A percentile compares a stretch with the other conserved stretches of the same genome.
These are phyloP conservation scores for Withania somnifera DNA, from an alignment of 305 asterid genomes.

Conservation along the genomic window DNA sequence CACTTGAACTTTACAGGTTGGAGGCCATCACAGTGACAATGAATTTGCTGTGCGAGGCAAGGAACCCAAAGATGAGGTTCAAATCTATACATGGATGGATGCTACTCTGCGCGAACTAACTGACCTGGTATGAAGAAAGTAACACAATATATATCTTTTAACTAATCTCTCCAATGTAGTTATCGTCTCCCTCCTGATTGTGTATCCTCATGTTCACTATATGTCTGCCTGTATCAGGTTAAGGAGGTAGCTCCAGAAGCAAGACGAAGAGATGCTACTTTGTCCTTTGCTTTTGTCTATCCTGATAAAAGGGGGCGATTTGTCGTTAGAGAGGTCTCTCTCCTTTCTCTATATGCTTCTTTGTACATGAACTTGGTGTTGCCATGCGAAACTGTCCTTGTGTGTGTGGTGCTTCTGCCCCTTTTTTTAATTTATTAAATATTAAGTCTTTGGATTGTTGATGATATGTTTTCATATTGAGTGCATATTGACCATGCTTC, in stretches of 20 bases:
- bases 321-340: constrained; percentile 70
- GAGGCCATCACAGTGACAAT: constrained; percentile 64
- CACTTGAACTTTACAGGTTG: constrained; percentile 33
- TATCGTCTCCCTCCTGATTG: not conserved
- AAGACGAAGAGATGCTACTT: constrained; percentile 73
- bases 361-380: not conserved
- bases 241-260: constrained; percentile 99
- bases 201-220: not conserved
- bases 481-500: not conserved
- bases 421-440: not conserved
- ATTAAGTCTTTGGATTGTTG: not conserved
- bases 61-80: constrained; percentile 98
- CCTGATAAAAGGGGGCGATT: constrained; percentile 86
- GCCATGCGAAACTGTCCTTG: not conserved
- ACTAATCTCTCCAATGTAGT: not conserved
- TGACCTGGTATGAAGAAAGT: constrained; percentile 60
- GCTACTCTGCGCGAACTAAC: constrained; percentile 94
- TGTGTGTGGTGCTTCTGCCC: not conserved
- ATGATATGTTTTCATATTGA: not conserved
- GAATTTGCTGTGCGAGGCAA: constrained; percentile 96
- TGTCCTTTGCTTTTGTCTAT: constrained; percentile 88
- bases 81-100: constrained; percentile 98
- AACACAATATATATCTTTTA: not conserved
- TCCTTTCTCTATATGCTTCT: not conserved
- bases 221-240: constrained; percentile 31